Evolutionary conservation across 139 green algal genomes (phyloP).

Genomic region (Chlorella sp.): DNA sequence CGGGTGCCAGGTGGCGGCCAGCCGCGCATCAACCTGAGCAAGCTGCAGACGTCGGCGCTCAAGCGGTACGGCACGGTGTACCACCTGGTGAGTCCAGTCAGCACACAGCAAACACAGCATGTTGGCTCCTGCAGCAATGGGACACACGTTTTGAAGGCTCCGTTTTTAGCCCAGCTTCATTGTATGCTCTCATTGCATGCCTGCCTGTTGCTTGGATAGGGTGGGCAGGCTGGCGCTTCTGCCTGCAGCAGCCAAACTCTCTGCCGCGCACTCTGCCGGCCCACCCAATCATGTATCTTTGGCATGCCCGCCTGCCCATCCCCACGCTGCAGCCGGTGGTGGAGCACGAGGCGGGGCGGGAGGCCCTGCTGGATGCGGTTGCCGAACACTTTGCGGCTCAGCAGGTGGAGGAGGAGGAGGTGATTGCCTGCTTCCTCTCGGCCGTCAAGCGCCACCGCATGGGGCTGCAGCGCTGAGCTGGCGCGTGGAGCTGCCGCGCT

Average conservation of each 20-base stretch:
- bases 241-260: too few relatives aligned
- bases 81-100: conserved; percentile 17
- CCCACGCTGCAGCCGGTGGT: not conserved
- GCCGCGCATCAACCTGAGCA: conserved; percentile 65
- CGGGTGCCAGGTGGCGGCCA: not conserved
- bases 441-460: conserved; percentile 36
- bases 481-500: conserved; percentile 21
- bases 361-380: conserved; percentile 29
- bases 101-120: not conserved
- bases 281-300: too few relatives aligned
- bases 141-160: too few relatives aligned
- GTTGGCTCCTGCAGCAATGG: too few relatives aligned
- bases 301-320: not conserved
- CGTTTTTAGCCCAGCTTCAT: not conserved
- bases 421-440: conserved; percentile 32
- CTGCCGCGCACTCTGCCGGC: too few relatives aligned
- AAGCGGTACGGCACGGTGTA: conserved; percentile 60
- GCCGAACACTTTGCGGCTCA: conserved; percentile 43
- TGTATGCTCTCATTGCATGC: not conserved
- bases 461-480: conserved; percentile 17
- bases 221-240: not conserved
- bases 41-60: conserved; percentile 68
- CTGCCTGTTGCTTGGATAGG: not conserved
- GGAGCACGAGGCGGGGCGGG: not conserved
- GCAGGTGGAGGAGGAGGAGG: conserved; percentile 35